These are phyloP conservation scores for Melocanna baccifera DNA, from an alignment of 176 grass and related monocot species.

Conservation along the genomic window DNA sequence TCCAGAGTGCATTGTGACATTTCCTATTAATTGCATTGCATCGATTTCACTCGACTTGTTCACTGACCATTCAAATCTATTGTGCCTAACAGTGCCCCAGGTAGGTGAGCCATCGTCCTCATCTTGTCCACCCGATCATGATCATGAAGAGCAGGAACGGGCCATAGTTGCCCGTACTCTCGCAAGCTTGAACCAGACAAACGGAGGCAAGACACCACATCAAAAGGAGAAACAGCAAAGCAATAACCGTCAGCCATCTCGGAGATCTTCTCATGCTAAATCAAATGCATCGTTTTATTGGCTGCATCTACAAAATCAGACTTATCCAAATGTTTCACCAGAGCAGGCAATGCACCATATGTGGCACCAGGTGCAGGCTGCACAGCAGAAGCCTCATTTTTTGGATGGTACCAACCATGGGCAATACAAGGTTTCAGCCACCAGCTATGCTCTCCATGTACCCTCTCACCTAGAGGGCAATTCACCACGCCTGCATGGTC, in stretches of 20 bases:
- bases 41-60: not conserved
- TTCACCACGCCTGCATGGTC: conserved; percentile 16
- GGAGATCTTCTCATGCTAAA: conserved; percentile 33
- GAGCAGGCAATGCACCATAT: conserved; percentile 61
- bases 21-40: conserved; percentile 5
- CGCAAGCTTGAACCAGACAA: conserved; percentile 55
- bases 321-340: conserved; percentile 35
- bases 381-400: conserved; percentile 34
- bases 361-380: conserved; percentile 53
- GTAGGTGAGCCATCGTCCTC: conserved; percentile 41
- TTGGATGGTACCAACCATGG: conserved; percentile 14
- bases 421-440: conserved; percentile 42
- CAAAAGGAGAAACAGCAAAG: conserved; percentile 42
- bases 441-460: conserved; percentile 46
- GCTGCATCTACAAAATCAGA: conserved; percentile 44
- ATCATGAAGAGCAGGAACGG: conserved; percentile 58
- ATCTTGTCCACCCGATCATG: conserved; percentile 38
- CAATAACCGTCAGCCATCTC: conserved; percentile 20
- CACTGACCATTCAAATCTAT: conserved; percentile 14
- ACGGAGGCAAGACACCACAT: conserved; percentile 21
- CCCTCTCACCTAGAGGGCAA: conserved; percentile 37
- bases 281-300: conserved; percentile 37
- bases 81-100: conserved; percentile 48
- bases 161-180: conserved; percentile 52
- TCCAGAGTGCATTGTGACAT: not conserved